Evolutionary conservation across 1,139 yeast genomes (phyloP).

Genomic region (Meyerozyma smithsonii): DNA sequence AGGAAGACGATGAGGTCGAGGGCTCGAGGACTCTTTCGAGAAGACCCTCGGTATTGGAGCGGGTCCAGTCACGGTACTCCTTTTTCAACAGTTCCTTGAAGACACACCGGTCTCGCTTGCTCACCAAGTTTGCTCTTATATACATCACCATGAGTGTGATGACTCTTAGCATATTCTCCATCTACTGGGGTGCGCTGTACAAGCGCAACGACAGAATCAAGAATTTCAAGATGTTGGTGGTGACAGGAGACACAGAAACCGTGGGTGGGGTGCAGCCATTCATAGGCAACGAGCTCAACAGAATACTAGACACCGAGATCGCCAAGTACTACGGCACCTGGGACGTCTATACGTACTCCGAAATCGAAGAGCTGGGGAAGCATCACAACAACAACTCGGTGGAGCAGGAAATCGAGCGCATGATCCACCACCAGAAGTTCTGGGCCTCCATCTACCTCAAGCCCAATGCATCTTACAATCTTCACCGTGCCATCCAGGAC

Average conservation of each 20-base stretch:
- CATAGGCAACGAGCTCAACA: slow-evolving; percentile 26
- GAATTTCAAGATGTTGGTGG: slow-evolving; percentile 43
- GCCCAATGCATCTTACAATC: slow-evolving; percentile 39
- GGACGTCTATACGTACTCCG: slow-evolving; percentile 26
- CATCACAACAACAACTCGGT: slow-evolving; percentile 25
- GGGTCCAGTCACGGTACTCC: slow-evolving; percentile 5
- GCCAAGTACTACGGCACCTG: slow-evolving; percentile 32
- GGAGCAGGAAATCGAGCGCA: slow-evolving; percentile 28
- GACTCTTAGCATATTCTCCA: slow-evolving; percentile 34
- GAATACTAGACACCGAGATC: slow-evolving; percentile 13
- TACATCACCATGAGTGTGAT: slow-evolving; percentile 15
- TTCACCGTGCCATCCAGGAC: slow-evolving; percentile 21
- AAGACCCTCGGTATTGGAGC: background rate
- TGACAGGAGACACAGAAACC: slow-evolving; percentile 35
- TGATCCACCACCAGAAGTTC: slow-evolving; percentile 44
- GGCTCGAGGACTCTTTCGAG: background rate
- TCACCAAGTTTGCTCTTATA: slow-evolving; percentile 11
- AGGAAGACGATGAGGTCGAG: background rate
- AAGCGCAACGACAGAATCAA: slow-evolving; percentile 30
- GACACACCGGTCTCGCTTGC: slow-evolving; percentile 16
- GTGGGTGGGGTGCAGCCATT: slow-evolving; percentile 20
- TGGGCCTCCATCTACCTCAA: slow-evolving; percentile 51
- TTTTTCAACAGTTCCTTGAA: slow-evolving; percentile 26
- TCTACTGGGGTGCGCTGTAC: slow-evolving; percentile 61
- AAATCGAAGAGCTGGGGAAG: slow-evolving; percentile 25